Percentiles rank a stretch among this genome's conserved stretches.
phyloP scores from a whole-genome alignment of 2,329 filamentous ascomycete genomes.

The Graphilbum fragrans region DNA sequence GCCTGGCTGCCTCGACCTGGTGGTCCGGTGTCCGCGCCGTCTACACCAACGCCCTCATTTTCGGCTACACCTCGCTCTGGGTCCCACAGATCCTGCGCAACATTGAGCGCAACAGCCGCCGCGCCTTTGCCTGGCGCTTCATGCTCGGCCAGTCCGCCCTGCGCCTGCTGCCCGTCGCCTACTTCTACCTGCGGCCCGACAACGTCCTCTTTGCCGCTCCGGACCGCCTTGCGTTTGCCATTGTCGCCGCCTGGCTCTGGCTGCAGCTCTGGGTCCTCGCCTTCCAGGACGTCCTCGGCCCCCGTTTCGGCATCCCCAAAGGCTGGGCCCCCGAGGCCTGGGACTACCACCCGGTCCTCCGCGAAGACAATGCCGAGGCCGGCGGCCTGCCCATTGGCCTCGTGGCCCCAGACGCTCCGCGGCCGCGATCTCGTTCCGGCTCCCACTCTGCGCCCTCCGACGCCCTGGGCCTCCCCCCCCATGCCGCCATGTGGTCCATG shows the following conservation, averaged over 20 bases:
- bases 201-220: constrained; percentile 72
- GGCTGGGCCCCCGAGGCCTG: constrained; percentile 64
- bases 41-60: constrained; percentile 52
- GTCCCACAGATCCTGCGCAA: constrained; percentile 86
- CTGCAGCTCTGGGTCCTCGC: constrained; percentile 68
- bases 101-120: constrained; percentile 77
- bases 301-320: constrained; percentile 70
- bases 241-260: constrained; percentile 72
- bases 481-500: constrained; percentile 37
- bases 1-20: constrained; percentile 49
- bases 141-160: constrained; percentile 72
- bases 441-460: neutral
- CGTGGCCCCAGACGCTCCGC: neutral
- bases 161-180: constrained; percentile 67
- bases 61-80: constrained; percentile 84
- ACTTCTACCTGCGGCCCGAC: constrained; percentile 66
- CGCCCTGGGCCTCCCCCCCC: no score
- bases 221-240: constrained; percentile 51
- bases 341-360: constrained; percentile 87
- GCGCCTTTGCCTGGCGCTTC: constrained; percentile 84
- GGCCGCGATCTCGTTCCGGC: neutral
- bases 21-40: constrained; percentile 38
- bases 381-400: constrained; percentile 72
- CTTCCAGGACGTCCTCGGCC: constrained; percentile 74
- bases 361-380: constrained; percentile 70